Conservation (phyloP, 1,284 basidiomycete genomes). For the Cutaneotrichosporon cyanovorans region DNA sequence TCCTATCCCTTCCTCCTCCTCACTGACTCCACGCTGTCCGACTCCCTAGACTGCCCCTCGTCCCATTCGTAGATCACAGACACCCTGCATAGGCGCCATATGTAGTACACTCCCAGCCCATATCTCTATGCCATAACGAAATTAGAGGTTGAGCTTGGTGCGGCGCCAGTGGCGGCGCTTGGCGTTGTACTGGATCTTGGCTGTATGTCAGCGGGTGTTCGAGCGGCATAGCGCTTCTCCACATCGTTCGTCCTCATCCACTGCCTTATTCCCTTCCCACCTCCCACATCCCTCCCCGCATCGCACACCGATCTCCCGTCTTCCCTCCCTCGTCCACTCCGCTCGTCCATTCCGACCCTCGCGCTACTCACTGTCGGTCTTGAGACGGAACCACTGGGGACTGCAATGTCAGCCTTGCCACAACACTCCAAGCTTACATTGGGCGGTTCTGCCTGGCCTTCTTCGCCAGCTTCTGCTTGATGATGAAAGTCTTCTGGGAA, state of each 20-base stretch:
- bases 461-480: slow-evolving; percentile 89
- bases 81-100: no score
- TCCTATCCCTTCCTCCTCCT: no score
- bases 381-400: slow-evolving; percentile 96
- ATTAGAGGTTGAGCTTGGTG: slow-evolving; percentile 87
- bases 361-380: slow-evolving; percentile 67
- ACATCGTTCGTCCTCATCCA: no score
- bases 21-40: neutral
- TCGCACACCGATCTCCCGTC: no score
- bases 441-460: slow-evolving; percentile 92
- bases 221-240: no score
- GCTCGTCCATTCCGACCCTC: neutral
- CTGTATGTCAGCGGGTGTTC: slow-evolving; percentile 8
- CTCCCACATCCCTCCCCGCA: no score
- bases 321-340: neutral
- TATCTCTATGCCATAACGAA: slow-evolving; percentile 2
- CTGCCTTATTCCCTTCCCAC: no score
- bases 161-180: slow-evolving; percentile 92
- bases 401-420: no score
- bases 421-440: slow-evolving; percentile 47
- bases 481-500: slow-evolving; percentile 32
- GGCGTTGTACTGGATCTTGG: slow-evolving; percentile 66
- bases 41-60: slow-evolving; percentile 1
- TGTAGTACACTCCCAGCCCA: no score
- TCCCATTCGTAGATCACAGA: slow-evolving; percentile 1